Percentiles rank a stretch among this genome's conserved stretches.
Evolutionary conservation across 192 early-diverging fungal genomes (phyloP).

Genomic region (Coemansia sp.): DNA sequence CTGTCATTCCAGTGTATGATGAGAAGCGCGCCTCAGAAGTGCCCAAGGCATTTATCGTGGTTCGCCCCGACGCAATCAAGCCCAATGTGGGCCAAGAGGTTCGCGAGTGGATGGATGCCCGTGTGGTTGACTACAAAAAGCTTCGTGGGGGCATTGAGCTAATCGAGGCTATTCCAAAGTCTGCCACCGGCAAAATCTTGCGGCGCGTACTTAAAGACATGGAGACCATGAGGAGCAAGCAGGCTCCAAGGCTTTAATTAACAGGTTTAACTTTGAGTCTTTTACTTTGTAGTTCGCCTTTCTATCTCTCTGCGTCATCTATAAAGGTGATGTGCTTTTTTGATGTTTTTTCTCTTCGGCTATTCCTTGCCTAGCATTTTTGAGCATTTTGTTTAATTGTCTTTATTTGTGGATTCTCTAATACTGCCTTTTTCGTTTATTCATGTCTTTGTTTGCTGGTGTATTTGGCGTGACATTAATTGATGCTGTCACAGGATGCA

Average conservation of each 20-base stretch:
- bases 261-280: not conserved
- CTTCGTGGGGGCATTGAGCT: conserved; percentile 75
- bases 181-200: conserved; percentile 77
- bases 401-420: too few relatives aligned
- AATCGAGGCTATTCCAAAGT: conserved; percentile 72
- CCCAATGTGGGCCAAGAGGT: conserved; percentile 40
- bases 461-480: too few relatives aligned
- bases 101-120: conserved; percentile 53
- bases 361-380: too few relatives aligned
- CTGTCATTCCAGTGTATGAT: conserved; percentile 64
- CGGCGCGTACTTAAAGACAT: conserved; percentile 58
- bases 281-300: not conserved
- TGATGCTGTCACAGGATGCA: too few relatives aligned
- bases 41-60: conserved; percentile 77
- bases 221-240: conserved; percentile 11
- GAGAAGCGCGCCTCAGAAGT: conserved; percentile 62
- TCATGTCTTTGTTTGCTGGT: too few relatives aligned
- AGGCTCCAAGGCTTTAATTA: conserved; percentile 17
- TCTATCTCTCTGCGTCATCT: too few relatives aligned
- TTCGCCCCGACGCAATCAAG: conserved; percentile 38
- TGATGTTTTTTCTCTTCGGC: not conserved
- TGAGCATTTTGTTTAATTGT: too few relatives aligned
- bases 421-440: too few relatives aligned
- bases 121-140: conserved; percentile 71
- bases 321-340: too few relatives aligned